Evolutionary conservation across 805 yeast species (phyloP).

Genomic region (Helenozyma baotianmanensis): DNA sequence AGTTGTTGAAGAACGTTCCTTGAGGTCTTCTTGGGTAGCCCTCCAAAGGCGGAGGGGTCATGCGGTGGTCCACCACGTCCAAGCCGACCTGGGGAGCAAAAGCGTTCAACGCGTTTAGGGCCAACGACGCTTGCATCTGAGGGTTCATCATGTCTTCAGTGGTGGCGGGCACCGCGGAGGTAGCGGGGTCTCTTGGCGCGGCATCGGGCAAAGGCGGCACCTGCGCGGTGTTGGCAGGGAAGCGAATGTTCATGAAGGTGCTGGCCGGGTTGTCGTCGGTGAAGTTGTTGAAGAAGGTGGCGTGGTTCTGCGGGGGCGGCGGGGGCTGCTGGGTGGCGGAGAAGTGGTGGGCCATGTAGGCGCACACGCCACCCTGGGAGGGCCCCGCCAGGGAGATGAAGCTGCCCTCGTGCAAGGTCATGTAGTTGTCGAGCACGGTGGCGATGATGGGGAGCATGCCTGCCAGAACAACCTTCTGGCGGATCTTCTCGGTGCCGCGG

Average conservation of each 20-base stretch:
- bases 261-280: conserved; percentile 4
- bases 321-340: conserved; percentile 8
- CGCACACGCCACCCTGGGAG: conserved; percentile 2
- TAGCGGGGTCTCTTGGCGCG: no score
- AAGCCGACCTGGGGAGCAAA: no score
- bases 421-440: conserved; percentile 85
- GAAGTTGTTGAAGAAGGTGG: neutral
- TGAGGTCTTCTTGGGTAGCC: no score
- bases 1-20: no score
- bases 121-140: no score
- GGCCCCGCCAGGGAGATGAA: conserved; percentile 17
- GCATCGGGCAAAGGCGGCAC: neutral
- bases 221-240: conserved; percentile 1
- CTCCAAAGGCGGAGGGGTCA: no score
- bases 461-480: conserved; percentile 84
- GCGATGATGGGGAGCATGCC: conserved; percentile 90
- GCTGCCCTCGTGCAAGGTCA: conserved; percentile 40
- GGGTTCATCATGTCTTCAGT: no score
- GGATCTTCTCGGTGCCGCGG: conserved; percentile 81
- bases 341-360: conserved; percentile 2
- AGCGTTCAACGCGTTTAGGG: no score
- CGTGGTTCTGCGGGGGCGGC: no score
- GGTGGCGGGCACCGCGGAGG: neutral
- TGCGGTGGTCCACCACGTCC: no score
- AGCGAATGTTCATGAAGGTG: conserved; percentile 7